Base-by-base conservation (phyloP, 148 eudicot species). In the Heliosperma pusillum region DNA sequence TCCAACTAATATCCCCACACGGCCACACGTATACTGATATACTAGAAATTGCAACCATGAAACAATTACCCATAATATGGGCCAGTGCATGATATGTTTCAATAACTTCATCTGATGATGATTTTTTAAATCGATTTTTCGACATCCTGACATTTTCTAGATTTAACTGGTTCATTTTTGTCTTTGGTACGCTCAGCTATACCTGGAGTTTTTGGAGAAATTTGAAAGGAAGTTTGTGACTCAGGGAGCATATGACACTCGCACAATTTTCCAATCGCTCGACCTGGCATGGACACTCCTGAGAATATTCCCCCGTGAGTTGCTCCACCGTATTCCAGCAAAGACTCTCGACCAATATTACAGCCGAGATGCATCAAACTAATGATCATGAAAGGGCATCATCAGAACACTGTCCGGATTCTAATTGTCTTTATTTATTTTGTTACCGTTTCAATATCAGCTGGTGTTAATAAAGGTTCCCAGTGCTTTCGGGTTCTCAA, bases 241-340 rank as follows among this genome's bases (percentile, higher is more conserved):
- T 6, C 99, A 95, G 86, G 99, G 99, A 74, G 99, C 99, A 24
- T 92, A 95, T 44, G 99, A 95, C 81, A 95, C 99, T 58, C 89
- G 97, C 17, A 83, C 92, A 83, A 86, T 95, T 77, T 95, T 95
- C 88, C 99, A 95, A 81, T 95, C 99, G 5, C 97, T 95, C 52
- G 99, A 92, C 82, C 78, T 95, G 74, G 99, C 99, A 57, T 95
- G 97, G 99, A 92, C 99, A 1, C 87, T 95, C 68, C 96, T 95
- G 8, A 83, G 99, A 64, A 95, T 92, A 77, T 95, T 95, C 80
- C 99, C 99, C 0, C 90, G 99, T 66, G 97, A 95, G 86, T 93
- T 95, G 71, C 97, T 95, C 73, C 99, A 92, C 74, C 97, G 99
- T 85, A 95, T 95, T 58, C 99, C 99, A 42, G 99, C 99, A 16